Base-by-base conservation (phyloP, 1,139 yeast species). In the Protomyces gravidus region DNA sequence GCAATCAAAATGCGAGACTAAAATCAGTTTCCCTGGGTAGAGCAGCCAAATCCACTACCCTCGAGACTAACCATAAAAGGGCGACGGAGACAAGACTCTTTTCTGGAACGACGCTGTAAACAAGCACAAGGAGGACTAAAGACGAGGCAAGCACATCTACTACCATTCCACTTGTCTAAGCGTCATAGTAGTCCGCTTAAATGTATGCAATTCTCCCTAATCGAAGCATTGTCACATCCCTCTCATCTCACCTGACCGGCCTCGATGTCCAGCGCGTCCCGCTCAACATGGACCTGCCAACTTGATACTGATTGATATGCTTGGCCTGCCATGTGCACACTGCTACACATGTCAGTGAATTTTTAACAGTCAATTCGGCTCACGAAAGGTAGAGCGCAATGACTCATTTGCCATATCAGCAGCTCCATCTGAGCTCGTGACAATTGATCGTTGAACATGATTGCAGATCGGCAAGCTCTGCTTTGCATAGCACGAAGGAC, bases 61-160 rank as follows among this genome's bases (percentile, higher is more conserved):
- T 45, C 45, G 45, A 42, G 32, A 7, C 36, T 30, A 30, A 30
- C 36, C 26, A 5, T 53, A 25, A 26, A 45, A 97, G 97, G 97
- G 97, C 72, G 90, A 92, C 73, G 97, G 98, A 72, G 96, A 89
- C 80, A 84, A 88, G 81, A 89, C 97, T 65, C 78, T 86, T 73
- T 92, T 92, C 86, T 92, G 98, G 98, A 89, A 89, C 79, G 79
- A 86, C 62, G 86, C 83, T 70, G 81, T 88, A 73, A 92, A 92
- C 86, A 86, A 95, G 81, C 86, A 87, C 79, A 45, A 62, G 26
- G 51, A 53, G 27, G 32, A 17, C 9, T n/a, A n/a, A 7, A 17
- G 9, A 5, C 19, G 47, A 5, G n/a, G 13, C 36, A 1, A n/a
- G n/a, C n/a, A n/a, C n/a, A n/a, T n/a, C n/a, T n/a, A n/a, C n/a